Percentiles rank a stretch among this genome's conserved stretches.
These are phyloP conservation scores for Lodderomyces metapsilosis DNA, from an alignment of 1,139 yeast genomes.

Conservation along the genomic window DNA sequence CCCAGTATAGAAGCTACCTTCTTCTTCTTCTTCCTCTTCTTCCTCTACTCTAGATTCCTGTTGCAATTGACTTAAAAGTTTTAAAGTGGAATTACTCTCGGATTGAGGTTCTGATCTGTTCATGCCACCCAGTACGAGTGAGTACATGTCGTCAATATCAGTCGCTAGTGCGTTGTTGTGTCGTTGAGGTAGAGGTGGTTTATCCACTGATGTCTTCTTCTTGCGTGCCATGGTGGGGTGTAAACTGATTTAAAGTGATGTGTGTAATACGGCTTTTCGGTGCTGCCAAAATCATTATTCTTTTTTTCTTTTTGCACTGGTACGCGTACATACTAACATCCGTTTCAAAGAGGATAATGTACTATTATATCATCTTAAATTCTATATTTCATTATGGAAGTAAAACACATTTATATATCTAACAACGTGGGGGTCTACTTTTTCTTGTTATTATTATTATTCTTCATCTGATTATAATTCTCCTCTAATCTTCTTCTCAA, in stretches of 20 bases:
- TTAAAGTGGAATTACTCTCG: conserved; percentile 1
- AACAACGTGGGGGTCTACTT: not conserved
- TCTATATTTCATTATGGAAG: not conserved
- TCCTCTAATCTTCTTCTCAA: conserved; percentile 50
- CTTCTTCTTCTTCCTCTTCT: too few relatives aligned
- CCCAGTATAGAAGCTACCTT: not conserved
- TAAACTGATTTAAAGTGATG: too few relatives aligned
- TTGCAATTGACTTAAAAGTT: conserved; percentile 2
- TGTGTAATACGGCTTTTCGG: not conserved
- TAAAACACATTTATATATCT: not conserved
- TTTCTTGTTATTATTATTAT: too few relatives aligned
- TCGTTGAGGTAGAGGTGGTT: not conserved
- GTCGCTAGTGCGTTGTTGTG: not conserved
- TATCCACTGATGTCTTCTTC: not conserved
- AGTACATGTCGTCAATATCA: not conserved
- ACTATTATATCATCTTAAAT: too few relatives aligned
- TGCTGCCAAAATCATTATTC: too few relatives aligned
- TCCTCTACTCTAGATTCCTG: not conserved
- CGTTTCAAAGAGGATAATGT: too few relatives aligned
- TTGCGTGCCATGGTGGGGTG: not conserved
- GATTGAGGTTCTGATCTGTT: not conserved
- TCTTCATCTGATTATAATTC: conserved; percentile 21
- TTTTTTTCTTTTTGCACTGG: too few relatives aligned
- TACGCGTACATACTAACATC: too few relatives aligned
- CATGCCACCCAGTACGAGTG: not conserved